Evolutionary conservation across 306 rosid species (phyloP).

Genomic region (Sechiopsis laciniata): DNA sequence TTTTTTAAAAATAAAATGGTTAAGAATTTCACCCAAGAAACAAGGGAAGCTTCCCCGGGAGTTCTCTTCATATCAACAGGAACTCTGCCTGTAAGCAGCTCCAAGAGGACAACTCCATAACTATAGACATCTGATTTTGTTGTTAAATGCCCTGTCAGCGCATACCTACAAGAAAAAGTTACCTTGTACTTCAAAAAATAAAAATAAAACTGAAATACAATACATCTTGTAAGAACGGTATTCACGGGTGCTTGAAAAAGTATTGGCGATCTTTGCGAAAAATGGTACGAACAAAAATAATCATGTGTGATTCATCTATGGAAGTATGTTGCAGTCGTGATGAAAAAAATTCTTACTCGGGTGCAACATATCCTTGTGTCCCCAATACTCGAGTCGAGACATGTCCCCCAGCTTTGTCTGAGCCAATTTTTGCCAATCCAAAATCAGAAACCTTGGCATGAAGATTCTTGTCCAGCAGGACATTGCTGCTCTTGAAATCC

Average conservation of each 20-base stretch:
- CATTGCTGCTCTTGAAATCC: slow-evolving; percentile 95
- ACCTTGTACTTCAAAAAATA: neutral
- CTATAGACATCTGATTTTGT: slow-evolving; percentile 93
- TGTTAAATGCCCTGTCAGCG: slow-evolving; percentile 90
- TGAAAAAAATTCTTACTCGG: slow-evolving; percentile 52
- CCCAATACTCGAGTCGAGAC: slow-evolving; percentile 94
- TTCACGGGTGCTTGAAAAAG: neutral
- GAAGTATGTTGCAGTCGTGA: slow-evolving; percentile 12
- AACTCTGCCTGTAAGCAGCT: slow-evolving; percentile 85
- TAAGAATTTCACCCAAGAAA: slow-evolving; percentile 69
- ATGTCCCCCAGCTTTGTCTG: slow-evolving; percentile 89
- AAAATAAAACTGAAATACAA: neutral
- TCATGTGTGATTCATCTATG: neutral
- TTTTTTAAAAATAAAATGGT: neutral
- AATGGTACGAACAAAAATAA: neutral
- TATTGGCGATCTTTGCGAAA: neutral
- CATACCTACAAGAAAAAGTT: slow-evolving; percentile 59
- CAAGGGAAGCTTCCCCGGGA: slow-evolving; percentile 81
- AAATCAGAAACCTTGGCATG: slow-evolving; percentile 96
- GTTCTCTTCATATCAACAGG: slow-evolving; percentile 95
- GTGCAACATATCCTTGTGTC: slow-evolving; percentile 90
- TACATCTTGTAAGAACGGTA: neutral
- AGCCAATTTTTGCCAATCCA: slow-evolving; percentile 86
- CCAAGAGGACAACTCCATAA: slow-evolving; percentile 86
- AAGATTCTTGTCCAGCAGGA: slow-evolving; percentile 65